These are phyloP conservation scores for Fragilariopsis cylindrus DNA, from an alignment of 108 stramenopile genomes.

Conservation along the genomic window DNA sequence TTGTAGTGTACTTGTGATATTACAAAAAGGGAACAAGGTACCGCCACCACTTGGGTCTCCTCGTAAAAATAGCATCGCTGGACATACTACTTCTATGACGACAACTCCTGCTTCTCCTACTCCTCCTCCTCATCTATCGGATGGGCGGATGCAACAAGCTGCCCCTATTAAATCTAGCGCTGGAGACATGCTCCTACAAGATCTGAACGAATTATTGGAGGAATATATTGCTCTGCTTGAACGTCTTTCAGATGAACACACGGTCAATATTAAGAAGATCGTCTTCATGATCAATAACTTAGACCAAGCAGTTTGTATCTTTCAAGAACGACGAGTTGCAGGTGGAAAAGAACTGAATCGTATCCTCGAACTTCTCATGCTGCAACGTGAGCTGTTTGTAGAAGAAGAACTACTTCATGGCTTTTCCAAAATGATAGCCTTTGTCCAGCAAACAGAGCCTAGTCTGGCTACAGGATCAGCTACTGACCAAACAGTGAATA, in stretches of 20 bases:
- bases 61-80: background rate
- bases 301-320: conserved; percentile 90
- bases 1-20: conserved; percentile 85
- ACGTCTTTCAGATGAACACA: conserved; percentile 83
- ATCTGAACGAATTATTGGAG: conserved; percentile 71
- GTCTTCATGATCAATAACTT: conserved; percentile 98
- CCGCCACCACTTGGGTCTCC: conserved; percentile 22
- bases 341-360: conserved; percentile 90
- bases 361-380: conserved; percentile 86
- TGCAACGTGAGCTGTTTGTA: conserved; percentile 94
- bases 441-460: conserved; percentile 93
- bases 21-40: conserved; percentile 77
- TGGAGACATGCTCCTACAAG: conserved; percentile 84
- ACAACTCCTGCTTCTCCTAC: background rate
- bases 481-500: conserved; percentile 70
- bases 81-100: background rate
- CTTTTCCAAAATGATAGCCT: conserved; percentile 95
- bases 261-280: conserved; percentile 79
- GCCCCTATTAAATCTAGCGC: conserved; percentile 56
- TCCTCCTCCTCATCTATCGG: background rate
- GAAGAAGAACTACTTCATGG: conserved; percentile 91
- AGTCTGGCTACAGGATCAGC: conserved; percentile 65
- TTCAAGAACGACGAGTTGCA: conserved; percentile 90
- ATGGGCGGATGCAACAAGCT: conserved; percentile 4
- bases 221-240: conserved; percentile 77